phyloP scores from a whole-genome alignment of 2,329 filamentous ascomycete species.

The Dendrostoma leiphaemia region DNA sequence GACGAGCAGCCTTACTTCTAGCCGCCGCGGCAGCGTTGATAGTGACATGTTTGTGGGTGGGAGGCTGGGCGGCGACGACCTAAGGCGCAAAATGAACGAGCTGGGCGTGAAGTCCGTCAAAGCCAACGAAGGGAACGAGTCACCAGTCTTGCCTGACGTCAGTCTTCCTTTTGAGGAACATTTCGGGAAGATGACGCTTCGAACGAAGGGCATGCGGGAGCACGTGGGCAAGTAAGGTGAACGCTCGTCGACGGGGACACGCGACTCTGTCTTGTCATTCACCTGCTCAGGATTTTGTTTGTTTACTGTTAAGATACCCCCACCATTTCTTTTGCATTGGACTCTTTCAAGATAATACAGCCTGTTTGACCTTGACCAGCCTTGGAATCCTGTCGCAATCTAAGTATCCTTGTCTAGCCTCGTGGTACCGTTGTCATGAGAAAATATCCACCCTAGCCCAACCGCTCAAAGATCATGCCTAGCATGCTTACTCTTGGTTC shows the following conservation, averaged over 20 bases:
- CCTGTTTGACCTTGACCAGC: neutral
- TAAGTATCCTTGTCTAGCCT: neutral
- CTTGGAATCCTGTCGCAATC: neutral
- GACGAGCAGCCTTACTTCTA: constrained; percentile 36
- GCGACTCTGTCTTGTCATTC: too few relatives aligned
- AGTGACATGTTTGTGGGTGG: constrained; percentile 31
- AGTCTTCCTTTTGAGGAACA: constrained; percentile 46
- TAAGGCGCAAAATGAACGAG: constrained; percentile 35
- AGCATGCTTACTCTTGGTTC: constrained; percentile 24
- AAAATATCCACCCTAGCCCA: too few relatives aligned
- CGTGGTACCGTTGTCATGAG: too few relatives aligned
- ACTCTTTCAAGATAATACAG: neutral
- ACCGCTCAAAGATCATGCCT: constrained; percentile 22
- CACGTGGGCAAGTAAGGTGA: constrained; percentile 31
- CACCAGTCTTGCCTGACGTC: constrained; percentile 19
- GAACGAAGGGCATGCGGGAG: constrained; percentile 57
- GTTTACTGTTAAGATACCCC: constrained; percentile 12
- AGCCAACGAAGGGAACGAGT: constrained; percentile 8
- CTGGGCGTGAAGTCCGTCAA: constrained; percentile 17
- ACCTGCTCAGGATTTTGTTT: neutral
- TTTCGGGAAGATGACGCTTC: constrained; percentile 46
- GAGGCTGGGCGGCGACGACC: constrained; percentile 31
- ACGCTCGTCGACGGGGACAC: neutral
- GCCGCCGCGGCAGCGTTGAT: constrained; percentile 42
- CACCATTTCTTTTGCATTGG: neutral